Conservation (phyloP, 352 stramenopile genomes). For the Phytophthora fragariaefolia region DNA sequence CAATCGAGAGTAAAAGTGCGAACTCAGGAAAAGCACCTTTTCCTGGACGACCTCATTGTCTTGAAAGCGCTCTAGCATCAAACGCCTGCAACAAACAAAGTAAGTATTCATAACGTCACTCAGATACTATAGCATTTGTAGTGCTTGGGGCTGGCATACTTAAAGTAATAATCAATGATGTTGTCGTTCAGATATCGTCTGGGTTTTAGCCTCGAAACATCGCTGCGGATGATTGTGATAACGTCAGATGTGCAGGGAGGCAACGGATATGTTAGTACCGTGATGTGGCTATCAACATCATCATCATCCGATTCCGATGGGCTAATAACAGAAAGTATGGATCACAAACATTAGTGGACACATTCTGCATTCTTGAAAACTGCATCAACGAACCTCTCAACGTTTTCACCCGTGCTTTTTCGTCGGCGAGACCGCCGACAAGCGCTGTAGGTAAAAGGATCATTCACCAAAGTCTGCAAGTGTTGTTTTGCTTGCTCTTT, state of each 20-base stretch:
- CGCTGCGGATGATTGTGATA: conserved; percentile 72
- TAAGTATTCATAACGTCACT: not conserved
- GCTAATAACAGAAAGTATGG: conserved; percentile 14
- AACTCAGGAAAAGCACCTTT: conserved; percentile 81
- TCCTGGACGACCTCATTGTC: conserved; percentile 54
- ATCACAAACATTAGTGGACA: conserved; percentile 10
- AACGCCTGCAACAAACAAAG: conserved; percentile 36
- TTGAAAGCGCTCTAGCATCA: conserved; percentile 63
- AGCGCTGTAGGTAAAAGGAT: conserved; percentile 29
- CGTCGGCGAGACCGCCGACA: conserved; percentile 8
- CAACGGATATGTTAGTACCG: conserved; percentile 72
- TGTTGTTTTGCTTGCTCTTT: conserved; percentile 39
- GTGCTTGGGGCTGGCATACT: conserved; percentile 48
- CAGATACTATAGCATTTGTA: not conserved
- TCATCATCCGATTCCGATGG: conserved; percentile 44
- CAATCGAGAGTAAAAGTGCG: conserved; percentile 80
- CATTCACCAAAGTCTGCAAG: conserved; percentile 31
- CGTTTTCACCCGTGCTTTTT: conserved; percentile 14
- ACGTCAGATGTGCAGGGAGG: conserved; percentile 76
- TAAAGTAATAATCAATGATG: conserved; percentile 93
- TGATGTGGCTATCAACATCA: conserved; percentile 34
- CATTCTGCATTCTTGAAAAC: not conserved
- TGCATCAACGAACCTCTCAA: conserved; percentile 19
- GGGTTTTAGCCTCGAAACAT: conserved; percentile 66
- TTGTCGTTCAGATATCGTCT: conserved; percentile 93